Conservation (phyloP, 352 stramenopile species). For the Phytophthora vignae region DNA sequence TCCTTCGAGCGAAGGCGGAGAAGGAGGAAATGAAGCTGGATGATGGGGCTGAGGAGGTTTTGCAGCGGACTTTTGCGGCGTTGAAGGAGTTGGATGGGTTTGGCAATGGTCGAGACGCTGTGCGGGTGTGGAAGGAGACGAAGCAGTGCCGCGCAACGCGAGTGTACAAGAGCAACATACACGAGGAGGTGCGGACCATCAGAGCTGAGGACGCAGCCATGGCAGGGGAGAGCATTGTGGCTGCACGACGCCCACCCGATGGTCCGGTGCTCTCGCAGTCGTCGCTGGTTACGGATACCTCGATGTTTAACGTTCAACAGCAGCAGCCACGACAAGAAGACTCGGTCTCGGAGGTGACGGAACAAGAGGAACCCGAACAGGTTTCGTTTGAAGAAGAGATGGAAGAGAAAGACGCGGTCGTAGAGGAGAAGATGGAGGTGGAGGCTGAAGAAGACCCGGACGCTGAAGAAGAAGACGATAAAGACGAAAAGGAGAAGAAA, state of each 20-base stretch:
- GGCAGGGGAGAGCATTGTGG: slow-evolving; percentile 46
- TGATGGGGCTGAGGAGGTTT: slow-evolving; percentile 22
- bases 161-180: slow-evolving; percentile 35
- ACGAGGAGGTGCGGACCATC: slow-evolving; percentile 63
- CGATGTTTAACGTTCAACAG: slow-evolving; percentile 12
- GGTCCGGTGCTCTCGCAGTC: slow-evolving; percentile 40
- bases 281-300: background rate
- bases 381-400: slow-evolving; percentile 9
- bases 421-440: slow-evolving; percentile 23
- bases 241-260: slow-evolving; percentile 47
- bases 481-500: background rate
- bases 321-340: background rate
- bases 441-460: slow-evolving; percentile 32
- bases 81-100: slow-evolving; percentile 66
- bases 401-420: slow-evolving; percentile 14
- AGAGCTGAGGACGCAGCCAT: slow-evolving; percentile 48
- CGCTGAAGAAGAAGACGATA: slow-evolving; percentile 24
- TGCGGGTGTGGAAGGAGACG: slow-evolving; percentile 70
- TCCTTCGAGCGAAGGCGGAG: slow-evolving; percentile 52
- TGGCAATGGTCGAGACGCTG: slow-evolving; percentile 79
- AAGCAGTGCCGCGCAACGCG: slow-evolving; percentile 72
- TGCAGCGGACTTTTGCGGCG: slow-evolving; percentile 47
- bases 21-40: slow-evolving; percentile 55
- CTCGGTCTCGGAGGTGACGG: background rate
- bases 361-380: slow-evolving; percentile 18